Percentiles rank a stretch among this genome's conserved stretches.
Conservation (phyloP, 495 filamentous ascomycete species). For the Penicillium canescens region DNA sequence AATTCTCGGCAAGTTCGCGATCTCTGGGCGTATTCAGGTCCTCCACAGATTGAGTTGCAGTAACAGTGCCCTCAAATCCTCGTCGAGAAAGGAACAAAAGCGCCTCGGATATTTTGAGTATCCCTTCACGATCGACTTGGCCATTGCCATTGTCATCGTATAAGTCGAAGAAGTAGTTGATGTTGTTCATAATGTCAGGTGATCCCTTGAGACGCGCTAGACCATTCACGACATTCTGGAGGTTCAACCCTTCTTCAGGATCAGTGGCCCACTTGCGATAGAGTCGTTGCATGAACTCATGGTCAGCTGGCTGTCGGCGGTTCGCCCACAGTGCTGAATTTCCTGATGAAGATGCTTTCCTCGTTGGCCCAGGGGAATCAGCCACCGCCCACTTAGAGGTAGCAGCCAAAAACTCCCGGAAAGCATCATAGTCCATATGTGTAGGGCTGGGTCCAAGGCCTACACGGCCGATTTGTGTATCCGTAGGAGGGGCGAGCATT, state of each 20-base stretch:
- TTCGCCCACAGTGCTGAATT: slow-evolving; percentile 70
- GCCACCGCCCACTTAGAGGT: slow-evolving; percentile 90
- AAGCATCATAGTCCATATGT: slow-evolving; percentile 94
- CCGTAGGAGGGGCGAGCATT: slow-evolving; percentile 38
- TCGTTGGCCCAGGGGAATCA: slow-evolving; percentile 65
- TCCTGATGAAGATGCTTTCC: slow-evolving; percentile 51
- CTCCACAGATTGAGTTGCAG: slow-evolving; percentile 46
- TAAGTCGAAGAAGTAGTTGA: slow-evolving; percentile 95
- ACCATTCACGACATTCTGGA: slow-evolving; percentile 90
- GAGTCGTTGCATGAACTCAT: slow-evolving; percentile 90
- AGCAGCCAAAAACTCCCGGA: slow-evolving; percentile 86
- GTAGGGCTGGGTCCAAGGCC: slow-evolving; percentile 85
- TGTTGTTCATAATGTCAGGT: slow-evolving; percentile 93
- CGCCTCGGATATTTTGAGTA: slow-evolving; percentile 90
- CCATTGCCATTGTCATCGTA: slow-evolving; percentile 94
- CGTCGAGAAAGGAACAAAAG: slow-evolving; percentile 87
- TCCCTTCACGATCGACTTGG: slow-evolving; percentile 94
- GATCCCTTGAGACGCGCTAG: slow-evolving; percentile 88
- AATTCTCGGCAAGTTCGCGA: slow-evolving; percentile 29
- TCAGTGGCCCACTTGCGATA: slow-evolving; percentile 87
- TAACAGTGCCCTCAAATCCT: slow-evolving; percentile 73
- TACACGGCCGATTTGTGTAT: slow-evolving; percentile 67
- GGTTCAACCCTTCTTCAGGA: slow-evolving; percentile 68
- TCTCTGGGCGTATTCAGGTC: slow-evolving; percentile 28
- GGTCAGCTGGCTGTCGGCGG: slow-evolving; percentile 79